Percentiles rank a stretch among this genome's conserved stretches.
Evolutionary conservation across 345 rosid genomes (phyloP).

Genomic region (Eutrema heterophyllum): DNA sequence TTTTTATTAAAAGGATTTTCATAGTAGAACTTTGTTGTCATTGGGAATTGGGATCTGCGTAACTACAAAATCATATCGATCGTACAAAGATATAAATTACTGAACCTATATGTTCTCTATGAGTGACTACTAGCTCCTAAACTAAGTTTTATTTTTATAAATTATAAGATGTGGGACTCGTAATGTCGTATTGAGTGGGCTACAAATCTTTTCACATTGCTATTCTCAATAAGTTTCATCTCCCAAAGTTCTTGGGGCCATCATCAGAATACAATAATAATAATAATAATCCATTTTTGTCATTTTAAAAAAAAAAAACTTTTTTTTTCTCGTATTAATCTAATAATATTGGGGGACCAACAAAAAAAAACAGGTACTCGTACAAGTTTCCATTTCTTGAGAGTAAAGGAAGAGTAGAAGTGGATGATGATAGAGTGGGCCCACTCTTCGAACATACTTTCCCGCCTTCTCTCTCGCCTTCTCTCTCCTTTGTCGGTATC

Average conservation of each 20-base stretch:
- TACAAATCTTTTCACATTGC: constrained; percentile 15
- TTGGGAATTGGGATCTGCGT: not conserved
- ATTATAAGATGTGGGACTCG: not conserved
- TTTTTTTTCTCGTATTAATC: not conserved
- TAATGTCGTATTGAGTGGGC: constrained; percentile 3
- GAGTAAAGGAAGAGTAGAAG: constrained; percentile 81
- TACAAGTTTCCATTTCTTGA: constrained; percentile 92
- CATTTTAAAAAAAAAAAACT: not conserved
- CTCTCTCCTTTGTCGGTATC: constrained; percentile 82
- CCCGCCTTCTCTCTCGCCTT: constrained; percentile 87
- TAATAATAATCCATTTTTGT: not conserved
- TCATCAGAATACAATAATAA: not conserved
- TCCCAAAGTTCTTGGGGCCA: constrained; percentile 13
- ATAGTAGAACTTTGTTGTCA: no score
- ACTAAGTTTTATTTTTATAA: not conserved
- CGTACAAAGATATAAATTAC: not conserved
- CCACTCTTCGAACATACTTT: constrained; percentile 93
- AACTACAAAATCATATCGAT: not conserved
- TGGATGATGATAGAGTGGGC: constrained; percentile 92
- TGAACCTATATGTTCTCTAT: not conserved
- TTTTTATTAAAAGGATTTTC: no score
- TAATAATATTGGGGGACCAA: no score
- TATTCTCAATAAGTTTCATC: not conserved
- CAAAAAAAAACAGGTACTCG: constrained; percentile 55
- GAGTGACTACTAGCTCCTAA: no score